Conservation (phyloP, 495 filamentous ascomycete genomes). For the Friedmanniomyces simplex region DNA sequence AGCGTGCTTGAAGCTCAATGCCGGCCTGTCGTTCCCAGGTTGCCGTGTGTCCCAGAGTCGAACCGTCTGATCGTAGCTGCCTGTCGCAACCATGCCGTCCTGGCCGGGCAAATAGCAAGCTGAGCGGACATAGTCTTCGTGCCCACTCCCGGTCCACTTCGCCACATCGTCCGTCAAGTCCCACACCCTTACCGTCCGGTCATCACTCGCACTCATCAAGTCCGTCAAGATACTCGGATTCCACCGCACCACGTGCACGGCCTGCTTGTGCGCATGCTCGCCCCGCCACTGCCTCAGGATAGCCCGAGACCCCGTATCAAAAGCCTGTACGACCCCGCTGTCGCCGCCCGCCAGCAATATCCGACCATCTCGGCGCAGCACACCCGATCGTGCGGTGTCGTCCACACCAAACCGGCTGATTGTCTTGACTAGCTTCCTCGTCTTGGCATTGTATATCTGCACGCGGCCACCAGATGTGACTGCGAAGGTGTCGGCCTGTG, state of each 20-base stretch:
- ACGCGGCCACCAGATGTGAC: constrained; percentile 84
- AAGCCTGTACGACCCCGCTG: constrained; percentile 82
- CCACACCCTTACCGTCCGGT: constrained; percentile 87
- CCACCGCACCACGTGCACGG: constrained; percentile 85
- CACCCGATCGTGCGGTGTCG: constrained; percentile 74
- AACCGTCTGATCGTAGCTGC: constrained; percentile 90
- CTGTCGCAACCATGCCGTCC: constrained; percentile 65
- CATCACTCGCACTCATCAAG: constrained; percentile 76
- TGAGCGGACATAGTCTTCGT: constrained; percentile 81
- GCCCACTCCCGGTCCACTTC: constrained; percentile 69
- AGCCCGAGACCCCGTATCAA: constrained; percentile 77
- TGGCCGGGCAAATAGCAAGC: constrained; percentile 78
- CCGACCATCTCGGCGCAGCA: constrained; percentile 78
- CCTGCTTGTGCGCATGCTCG: constrained; percentile 68
- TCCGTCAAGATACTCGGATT: constrained; percentile 75
- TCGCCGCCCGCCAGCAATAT: constrained; percentile 87
- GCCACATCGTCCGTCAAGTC: constrained; percentile 74
- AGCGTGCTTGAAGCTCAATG: constrained; percentile 87
- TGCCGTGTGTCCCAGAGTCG: constrained; percentile 84
- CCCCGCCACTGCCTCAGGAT: constrained; percentile 88
- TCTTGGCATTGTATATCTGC: constrained; percentile 84
- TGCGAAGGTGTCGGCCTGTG: constrained; percentile 64
- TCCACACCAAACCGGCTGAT: constrained; percentile 70
- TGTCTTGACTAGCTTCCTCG: constrained; percentile 77
- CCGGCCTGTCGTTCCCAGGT: constrained; percentile 42